phyloP scores from a whole-genome alignment of 768 basidiomycete genomes.

The Royoungia palumana region DNA sequence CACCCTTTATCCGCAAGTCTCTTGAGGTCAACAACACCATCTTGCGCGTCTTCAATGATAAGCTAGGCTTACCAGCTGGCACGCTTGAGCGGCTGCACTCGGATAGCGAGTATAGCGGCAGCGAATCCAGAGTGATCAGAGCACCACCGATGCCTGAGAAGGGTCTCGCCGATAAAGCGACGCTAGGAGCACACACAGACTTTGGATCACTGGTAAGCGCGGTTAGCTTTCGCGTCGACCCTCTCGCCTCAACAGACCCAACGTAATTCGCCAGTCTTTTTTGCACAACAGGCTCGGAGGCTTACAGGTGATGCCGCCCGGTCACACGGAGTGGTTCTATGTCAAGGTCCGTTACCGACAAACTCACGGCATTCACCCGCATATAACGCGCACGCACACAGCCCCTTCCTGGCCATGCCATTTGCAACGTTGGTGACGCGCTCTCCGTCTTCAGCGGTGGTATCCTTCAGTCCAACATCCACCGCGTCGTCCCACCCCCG shows the following conservation, averaged over 20 bases:
- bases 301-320: slow-evolving; percentile 63
- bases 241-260: too few relatives aligned
- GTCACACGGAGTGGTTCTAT: slow-evolving; percentile 62
- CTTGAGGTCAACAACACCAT: slow-evolving; percentile 52
- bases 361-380: too few relatives aligned
- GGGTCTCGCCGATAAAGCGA: slow-evolving; percentile 32
- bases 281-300: slow-evolving; percentile 70
- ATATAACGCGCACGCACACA: slow-evolving; percentile 6
- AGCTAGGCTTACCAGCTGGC: slow-evolving; percentile 50
- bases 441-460: slow-evolving; percentile 61
- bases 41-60: slow-evolving; percentile 55
- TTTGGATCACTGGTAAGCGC: slow-evolving; percentile 63
- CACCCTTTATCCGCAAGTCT: slow-evolving; percentile 57
- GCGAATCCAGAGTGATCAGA: slow-evolving; percentile 55
- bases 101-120: slow-evolving; percentile 47
- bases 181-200: slow-evolving; percentile 67
- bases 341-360: slow-evolving; percentile 42
- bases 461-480: slow-evolving; percentile 59
- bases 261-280: slow-evolving; percentile 44
- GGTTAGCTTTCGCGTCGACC: too few relatives aligned
- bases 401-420: slow-evolving; percentile 55
- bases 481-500: slow-evolving; percentile 63
- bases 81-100: slow-evolving; percentile 43
- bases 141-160: slow-evolving; percentile 39
- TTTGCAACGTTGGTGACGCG: slow-evolving; percentile 64